phyloP scores from a whole-genome alignment of 116 monocot genomes.

The Dioscorea cayenensis region DNA sequence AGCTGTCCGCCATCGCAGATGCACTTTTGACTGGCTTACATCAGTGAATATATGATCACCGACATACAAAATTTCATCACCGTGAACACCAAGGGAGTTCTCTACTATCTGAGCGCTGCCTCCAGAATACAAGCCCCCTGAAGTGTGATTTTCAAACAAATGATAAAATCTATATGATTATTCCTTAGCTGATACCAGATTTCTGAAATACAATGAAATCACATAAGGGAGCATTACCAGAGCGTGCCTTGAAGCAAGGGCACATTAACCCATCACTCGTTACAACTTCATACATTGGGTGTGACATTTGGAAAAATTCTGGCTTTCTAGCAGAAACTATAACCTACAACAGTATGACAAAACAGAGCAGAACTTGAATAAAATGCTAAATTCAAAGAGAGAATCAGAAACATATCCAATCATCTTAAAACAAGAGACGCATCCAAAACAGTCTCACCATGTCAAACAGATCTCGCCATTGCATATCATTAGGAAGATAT shows the following conservation, averaged over 20 bases:
- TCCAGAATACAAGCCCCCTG: constrained; percentile 94
- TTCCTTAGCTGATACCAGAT: no score
- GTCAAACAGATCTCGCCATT: constrained; percentile 94
- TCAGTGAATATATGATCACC: constrained; percentile 97
- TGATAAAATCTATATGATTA: not conserved
- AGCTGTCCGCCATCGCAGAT: constrained; percentile 92
- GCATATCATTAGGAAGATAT: constrained; percentile 94
- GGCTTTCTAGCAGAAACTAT: constrained; percentile 97
- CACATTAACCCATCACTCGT: constrained; percentile 92
- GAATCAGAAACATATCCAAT: not conserved
- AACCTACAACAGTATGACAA: constrained; percentile 42
- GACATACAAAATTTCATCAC: constrained; percentile 96
- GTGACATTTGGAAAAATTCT: constrained; percentile 93
- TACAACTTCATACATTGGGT: constrained; percentile 90
- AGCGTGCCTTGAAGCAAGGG: constrained; percentile 70
- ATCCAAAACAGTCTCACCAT: constrained; percentile 49
- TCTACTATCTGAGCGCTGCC: constrained; percentile 97
- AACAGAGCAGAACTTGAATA: not conserved
- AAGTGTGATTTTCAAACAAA: not conserved
- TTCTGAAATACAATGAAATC: not conserved
- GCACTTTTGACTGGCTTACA: constrained; percentile 98
- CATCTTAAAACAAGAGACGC: not conserved
- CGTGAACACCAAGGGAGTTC: constrained; percentile 72
- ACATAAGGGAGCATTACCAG: constrained; percentile 42
- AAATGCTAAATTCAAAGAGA: not conserved